These are phyloP conservation scores for Nicotiana rustica DNA, from an alignment of 305 asterid genomes.

Conservation along the genomic window DNA sequence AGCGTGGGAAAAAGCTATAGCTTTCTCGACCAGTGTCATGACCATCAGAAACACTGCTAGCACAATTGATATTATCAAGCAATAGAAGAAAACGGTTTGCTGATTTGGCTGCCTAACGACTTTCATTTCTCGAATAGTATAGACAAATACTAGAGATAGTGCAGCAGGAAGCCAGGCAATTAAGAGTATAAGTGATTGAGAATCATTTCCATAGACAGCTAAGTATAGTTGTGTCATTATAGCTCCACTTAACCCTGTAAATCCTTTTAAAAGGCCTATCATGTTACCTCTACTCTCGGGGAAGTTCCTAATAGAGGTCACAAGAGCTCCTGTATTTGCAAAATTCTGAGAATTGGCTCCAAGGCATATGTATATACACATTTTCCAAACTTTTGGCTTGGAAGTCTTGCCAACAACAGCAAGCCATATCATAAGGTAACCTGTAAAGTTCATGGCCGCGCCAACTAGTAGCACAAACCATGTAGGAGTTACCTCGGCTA, in stretches of 20 bases:
- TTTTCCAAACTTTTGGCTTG: constrained; percentile 72
- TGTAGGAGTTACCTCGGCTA: constrained; percentile 78
- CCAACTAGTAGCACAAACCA: constrained; percentile 80
- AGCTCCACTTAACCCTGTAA: constrained; percentile 86
- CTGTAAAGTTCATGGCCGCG: constrained; percentile 73
- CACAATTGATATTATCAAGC: constrained; percentile 56
- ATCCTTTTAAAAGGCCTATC: constrained; percentile 76
- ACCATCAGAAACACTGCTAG: constrained; percentile 67
- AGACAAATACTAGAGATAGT: constrained; percentile 71
- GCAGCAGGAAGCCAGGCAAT: constrained; percentile 94
- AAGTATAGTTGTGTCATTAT: constrained; percentile 76
- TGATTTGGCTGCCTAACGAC: constrained; percentile 55
- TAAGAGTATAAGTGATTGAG: constrained; percentile 72
- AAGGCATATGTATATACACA: too few relatives aligned
- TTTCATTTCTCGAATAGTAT: constrained; percentile 66
- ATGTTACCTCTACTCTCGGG: constrained; percentile 26
- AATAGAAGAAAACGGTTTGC: constrained; percentile 56
- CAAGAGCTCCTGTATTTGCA: too few relatives aligned
- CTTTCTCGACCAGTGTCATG: constrained; percentile 59
- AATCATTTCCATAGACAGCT: constrained; percentile 81
- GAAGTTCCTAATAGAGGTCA: too few relatives aligned
- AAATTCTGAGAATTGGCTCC: too few relatives aligned
- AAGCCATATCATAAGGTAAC: constrained; percentile 85
- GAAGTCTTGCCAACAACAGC: constrained; percentile 61
- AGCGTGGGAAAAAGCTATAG: constrained; percentile 56